Evolutionary conservation across 208 protist genomes (phyloP), one percentile per base, ranked within the genome.

Genomic region (Wallacemonas rigidus): DNA sequence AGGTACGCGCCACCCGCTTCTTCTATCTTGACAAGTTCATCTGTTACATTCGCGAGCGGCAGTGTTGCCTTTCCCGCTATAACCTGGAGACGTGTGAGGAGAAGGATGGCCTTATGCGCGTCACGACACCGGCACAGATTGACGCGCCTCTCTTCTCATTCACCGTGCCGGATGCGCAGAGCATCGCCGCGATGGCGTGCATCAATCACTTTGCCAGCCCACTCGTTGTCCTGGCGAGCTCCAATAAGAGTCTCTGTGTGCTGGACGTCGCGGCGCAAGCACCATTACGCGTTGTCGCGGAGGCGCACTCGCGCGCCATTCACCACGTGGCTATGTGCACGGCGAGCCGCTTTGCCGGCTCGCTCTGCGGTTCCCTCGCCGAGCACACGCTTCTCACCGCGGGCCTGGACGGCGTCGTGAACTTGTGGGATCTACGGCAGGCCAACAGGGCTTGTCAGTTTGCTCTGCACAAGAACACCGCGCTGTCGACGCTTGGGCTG

Each of bases 21-120:
- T 91, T 92, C 47, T 95, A 93, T 73, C 56, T 86, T 0, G 92
- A 96, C 56, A 88, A 86, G 65, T 82, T 96, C 53, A n/a, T 95
- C 61, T 69, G 80, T 9, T 95, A 85, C 14, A 76, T 77, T 17
- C 14, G 51, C n/a, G 78, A 72, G 7, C 60, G 26, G 61, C 76
- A 60, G 57, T 74, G 60, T n/a, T 11, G 4, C 12, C 7, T 65
- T 9, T 15, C 9, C 9, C 43, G 12, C 53, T 60, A 62, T 47
- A 50, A 57, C 14, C 45, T 82, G 39, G 71, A 77, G 38, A 80
- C 76, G 35, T 74, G 69, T 53, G 69, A 44, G 44, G 74, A 72
- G n/a, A 70, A 68, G 26, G 17, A 71, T 35, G 51, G 51, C 2
- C 51, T 51, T 3, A 55, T 55, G 26, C 36, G 54, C 43, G 69